Evolutionary conservation across 148 eudicot genomes (phyloP).

Genomic region (Spergularia marina): DNA sequence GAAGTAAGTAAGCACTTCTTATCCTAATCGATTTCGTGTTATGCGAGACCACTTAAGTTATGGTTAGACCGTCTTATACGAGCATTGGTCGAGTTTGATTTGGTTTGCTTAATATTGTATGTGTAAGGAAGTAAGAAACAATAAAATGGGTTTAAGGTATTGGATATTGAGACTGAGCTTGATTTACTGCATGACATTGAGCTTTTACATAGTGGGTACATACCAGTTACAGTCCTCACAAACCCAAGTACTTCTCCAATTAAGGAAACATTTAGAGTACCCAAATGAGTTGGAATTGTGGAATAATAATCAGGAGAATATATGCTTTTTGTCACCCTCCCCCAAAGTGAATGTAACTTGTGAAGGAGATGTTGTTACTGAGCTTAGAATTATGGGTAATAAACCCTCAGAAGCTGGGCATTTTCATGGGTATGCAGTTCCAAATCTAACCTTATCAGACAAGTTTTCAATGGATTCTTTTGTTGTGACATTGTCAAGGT

Average conservation of each 20-base stretch:
- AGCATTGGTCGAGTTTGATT: slow-evolving; percentile 3
- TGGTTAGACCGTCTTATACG: background rate
- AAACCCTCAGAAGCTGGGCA: slow-evolving; percentile 36
- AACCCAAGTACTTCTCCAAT: slow-evolving; percentile 54
- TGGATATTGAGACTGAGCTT: slow-evolving; percentile 30
- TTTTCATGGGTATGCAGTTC: slow-evolving; percentile 51
- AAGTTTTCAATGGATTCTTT: slow-evolving; percentile 67
- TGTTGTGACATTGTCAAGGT: slow-evolving; percentile 63
- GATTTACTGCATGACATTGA: slow-evolving; percentile 32
- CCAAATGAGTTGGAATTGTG: slow-evolving; percentile 62
- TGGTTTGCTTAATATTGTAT: background rate
- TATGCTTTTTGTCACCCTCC: slow-evolving; percentile 47
- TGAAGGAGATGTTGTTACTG: slow-evolving; percentile 49
- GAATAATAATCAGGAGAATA: slow-evolving; percentile 33
- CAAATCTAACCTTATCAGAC: slow-evolving; percentile 49
- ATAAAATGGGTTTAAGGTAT: slow-evolving; percentile 16
- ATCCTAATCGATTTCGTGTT: background rate
- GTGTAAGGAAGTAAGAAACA: background rate
- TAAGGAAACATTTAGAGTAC: slow-evolving; percentile 62
- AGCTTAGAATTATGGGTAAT: slow-evolving; percentile 62
- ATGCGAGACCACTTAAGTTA: background rate
- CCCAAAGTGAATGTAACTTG: slow-evolving; percentile 59
- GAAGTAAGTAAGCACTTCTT: background rate
- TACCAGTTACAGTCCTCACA: slow-evolving; percentile 58
- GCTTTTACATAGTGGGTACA: slow-evolving; percentile 31